A percentile compares a stretch with the other conserved stretches of the same genome.
Evolutionary conservation across 1,139 yeast genomes (phyloP).

Genomic region (Suhomyces bokatorum): DNA sequence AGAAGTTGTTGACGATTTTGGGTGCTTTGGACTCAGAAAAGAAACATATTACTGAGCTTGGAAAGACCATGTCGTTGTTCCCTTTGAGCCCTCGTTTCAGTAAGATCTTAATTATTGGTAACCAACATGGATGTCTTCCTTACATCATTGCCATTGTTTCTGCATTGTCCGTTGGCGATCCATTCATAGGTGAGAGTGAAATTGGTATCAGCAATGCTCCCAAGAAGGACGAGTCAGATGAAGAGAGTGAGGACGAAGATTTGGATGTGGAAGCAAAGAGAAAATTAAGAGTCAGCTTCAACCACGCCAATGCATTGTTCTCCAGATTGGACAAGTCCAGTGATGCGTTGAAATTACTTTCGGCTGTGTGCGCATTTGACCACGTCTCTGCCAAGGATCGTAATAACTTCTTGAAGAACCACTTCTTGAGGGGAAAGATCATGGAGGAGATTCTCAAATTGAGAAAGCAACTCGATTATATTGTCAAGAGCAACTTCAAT

Average conservation of each 20-base stretch:
- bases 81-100: constrained; percentile 95
- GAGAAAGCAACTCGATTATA: constrained; percentile 72
- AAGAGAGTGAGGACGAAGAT: constrained; percentile 26
- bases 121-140: constrained; percentile 82
- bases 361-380: constrained; percentile 89
- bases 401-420: constrained; percentile 49
- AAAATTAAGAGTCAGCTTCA: constrained; percentile 49
- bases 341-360: constrained; percentile 73
- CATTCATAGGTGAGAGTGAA: constrained; percentile 75
- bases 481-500: constrained; percentile 65
- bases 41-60: constrained; percentile 66
- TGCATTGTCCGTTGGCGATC: constrained; percentile 92
- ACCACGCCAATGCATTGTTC: constrained; percentile 59
- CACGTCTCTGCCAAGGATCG: constrained; percentile 57
- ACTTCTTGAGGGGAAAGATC: constrained; percentile 66
- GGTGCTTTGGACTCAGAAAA: constrained; percentile 71
- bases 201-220: constrained; percentile 49
- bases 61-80: constrained; percentile 82
- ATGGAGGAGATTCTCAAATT: constrained; percentile 87
- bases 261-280: constrained; percentile 42
- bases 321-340: constrained; percentile 66
- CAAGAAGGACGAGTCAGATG: constrained; percentile 25
- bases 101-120: constrained; percentile 84
- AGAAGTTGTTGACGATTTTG: constrained; percentile 62
- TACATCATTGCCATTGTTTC: constrained; percentile 89